Base-by-base conservation (phyloP, 164 flowering plant species). In the Macadamia tetraphylla region DNA sequence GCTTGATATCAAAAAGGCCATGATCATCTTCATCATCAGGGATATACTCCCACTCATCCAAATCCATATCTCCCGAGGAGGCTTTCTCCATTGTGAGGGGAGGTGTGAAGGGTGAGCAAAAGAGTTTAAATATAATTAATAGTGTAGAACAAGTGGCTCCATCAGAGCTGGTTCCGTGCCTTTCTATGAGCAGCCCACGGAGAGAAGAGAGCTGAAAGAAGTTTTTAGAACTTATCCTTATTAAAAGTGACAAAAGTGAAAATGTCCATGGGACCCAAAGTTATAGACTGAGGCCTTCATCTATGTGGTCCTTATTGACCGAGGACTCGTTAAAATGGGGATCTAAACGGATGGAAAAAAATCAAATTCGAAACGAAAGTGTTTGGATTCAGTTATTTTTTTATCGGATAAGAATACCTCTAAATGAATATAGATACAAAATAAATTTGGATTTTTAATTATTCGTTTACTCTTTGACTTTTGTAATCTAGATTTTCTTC, bases 21-120 rank as follows among this genome's bases (percentile, higher is more conserved):
- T 35, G 40, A 35, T 35, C 40, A 35, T 35, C 40, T 2, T 2
- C 5, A 35, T 73, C 80, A 44, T 69, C 78, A 48, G 86, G 67
- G 31, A 86, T 75, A 55, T 70, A 29, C 49, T 81, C 90, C 90
- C 90, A 86, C 55, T 84, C 90, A 1, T 79, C 80, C 62, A 78
- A 65, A 69, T 84, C 86, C 84, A 86, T 84, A 32, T 74, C 71
- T 53, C 29, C 29, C 6, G 73, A 55, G 31, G 57, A 55, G 31
- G 57, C 40, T 43, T 71, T 64, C 62, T 69, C 65, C 74, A 70
- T 64, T 49, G 63, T 32, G 35, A 46, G 43, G 6, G 58, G 42
- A 51, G 61, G 57, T 53, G 17, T 9, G 51, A 60, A 46, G 9
- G 51, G 51, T 46, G 51, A 18, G 11, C 32, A 42, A 63, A 29